Evolutionary conservation across 2,329 filamentous ascomycete genomes (phyloP), one percentile per base, ranked within the genome.

Genomic region (Arthrinium phaeospermum): DNA sequence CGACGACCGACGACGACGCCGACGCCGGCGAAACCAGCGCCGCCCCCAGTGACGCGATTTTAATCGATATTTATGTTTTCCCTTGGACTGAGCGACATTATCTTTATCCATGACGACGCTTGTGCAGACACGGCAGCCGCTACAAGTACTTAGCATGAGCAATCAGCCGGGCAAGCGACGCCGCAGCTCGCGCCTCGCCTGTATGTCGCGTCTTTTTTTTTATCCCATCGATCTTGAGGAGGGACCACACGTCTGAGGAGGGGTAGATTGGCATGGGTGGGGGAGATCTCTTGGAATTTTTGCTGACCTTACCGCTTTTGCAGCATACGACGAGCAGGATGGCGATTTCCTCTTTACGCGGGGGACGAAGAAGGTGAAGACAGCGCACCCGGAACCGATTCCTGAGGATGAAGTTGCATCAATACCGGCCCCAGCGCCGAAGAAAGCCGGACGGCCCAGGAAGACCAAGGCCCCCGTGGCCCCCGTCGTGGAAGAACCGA

Each of bases 291-390:
- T 41, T 34, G 34, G 30, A n/a, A 19, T 24, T 41, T 44, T 27
- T 47, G 64, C 44, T 73, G 45, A 72, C 44, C 27, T 67, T 27
- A 34, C 14, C 30, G 64, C 51, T 68, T 37, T 70, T 70, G 70
- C 74, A 84, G 84, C 83, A 74, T 92, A 92, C 77, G 92, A 94
- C 77, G 93, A 95, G 81, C 89, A 93, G 78, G 91, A 93, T 84
- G 93, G 93, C 77, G 93, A 93, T 74, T 95, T 95, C 77, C 86
- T 90, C 72, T 95, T 95, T 80, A 90, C 91, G 75, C 89, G 93
- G 76, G 91, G 88, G 74, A 86, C 91, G 14, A 93, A 93, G 79
- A 84, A 89, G 78, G 86, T 87, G 73, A 94, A 92, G 83, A 87
- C 88, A 61, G 86, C 86, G 72, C 84, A 87, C 72, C 80, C 83